phyloP scores from a whole-genome alignment of 306 rosid species.

The Quercus glauca region DNA sequence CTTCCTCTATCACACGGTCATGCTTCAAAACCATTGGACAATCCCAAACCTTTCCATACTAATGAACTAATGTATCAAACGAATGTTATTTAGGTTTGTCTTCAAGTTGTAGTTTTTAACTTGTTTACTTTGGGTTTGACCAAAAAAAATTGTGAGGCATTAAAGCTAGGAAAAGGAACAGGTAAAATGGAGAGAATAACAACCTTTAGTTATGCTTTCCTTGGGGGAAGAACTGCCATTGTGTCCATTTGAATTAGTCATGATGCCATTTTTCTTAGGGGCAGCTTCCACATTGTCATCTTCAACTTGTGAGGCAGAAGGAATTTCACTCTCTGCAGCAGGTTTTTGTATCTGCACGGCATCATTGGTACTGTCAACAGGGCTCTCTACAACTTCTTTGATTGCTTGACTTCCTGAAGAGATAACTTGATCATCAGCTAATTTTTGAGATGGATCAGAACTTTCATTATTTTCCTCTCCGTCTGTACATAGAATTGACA shows the following conservation, averaged over 20 bases:
- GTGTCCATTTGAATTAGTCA: slow-evolving; percentile 30
- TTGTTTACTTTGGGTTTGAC: slow-evolving; percentile 16
- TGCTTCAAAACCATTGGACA: neutral
- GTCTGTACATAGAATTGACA: neutral
- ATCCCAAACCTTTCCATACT: neutral
- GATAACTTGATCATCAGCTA: slow-evolving; percentile 17
- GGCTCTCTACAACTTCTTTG: slow-evolving; percentile 18
- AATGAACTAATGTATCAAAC: neutral
- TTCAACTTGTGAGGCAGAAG: slow-evolving; percentile 30
- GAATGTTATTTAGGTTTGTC: neutral
- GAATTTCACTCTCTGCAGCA: slow-evolving; percentile 30
- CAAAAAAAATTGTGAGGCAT: slow-evolving; percentile 3
- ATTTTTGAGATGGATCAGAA: slow-evolving; percentile 15
- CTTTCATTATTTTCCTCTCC: slow-evolving; percentile 12
- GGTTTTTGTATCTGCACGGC: slow-evolving; percentile 14
- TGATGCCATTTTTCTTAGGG: slow-evolving; percentile 30
- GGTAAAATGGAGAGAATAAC: slow-evolving; percentile 20
- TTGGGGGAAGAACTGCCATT: slow-evolving; percentile 26
- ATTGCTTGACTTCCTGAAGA: slow-evolving; percentile 17
- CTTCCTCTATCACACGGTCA: neutral
- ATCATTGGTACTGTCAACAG: slow-evolving; percentile 20
- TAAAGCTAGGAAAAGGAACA: slow-evolving; percentile 8
- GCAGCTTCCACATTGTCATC: slow-evolving; percentile 30
- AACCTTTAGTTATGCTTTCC: slow-evolving; percentile 44
- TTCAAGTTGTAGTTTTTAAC: neutral